These are phyloP conservation scores for Mallotus japonicus DNA, from an alignment of 441 rosid genomes.

Conservation along the genomic window DNA sequence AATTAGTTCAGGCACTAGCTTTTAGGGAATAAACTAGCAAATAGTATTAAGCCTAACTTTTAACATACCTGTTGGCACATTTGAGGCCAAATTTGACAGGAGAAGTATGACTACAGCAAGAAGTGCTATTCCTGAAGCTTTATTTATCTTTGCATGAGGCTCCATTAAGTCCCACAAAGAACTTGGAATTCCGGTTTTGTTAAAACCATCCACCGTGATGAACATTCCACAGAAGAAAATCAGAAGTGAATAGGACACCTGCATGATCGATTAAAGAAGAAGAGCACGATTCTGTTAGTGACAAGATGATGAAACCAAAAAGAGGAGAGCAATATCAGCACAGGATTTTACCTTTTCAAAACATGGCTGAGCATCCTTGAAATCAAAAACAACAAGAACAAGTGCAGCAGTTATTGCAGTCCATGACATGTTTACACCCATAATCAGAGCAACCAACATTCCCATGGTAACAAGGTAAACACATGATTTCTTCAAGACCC, in stretches of 20 bases:
- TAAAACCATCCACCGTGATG: conserved; percentile 39
- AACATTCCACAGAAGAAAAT: conserved; percentile 48
- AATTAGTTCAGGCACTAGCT: no score
- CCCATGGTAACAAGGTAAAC: conserved; percentile 34
- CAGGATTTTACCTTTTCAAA: conserved; percentile 35
- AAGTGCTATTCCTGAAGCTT: conserved; percentile 29
- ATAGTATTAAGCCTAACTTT: no score
- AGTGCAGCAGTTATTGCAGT: conserved; percentile 41
- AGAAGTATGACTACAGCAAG: conserved; percentile 36
- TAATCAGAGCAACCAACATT: conserved; percentile 36
- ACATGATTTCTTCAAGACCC: conserved; percentile 26
- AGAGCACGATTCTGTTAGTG: background rate
- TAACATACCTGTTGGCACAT: conserved; percentile 38
- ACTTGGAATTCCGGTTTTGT: conserved; percentile 38
- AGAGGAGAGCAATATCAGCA: no score
- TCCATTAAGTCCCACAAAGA: conserved; percentile 36
- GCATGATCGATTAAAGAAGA: conserved; percentile 1
- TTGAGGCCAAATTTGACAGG: conserved; percentile 40
- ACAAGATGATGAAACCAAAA: background rate
- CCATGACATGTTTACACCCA: conserved; percentile 45
- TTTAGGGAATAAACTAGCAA: no score
- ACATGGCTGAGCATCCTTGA: conserved; percentile 38
- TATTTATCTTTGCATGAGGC: conserved; percentile 30
- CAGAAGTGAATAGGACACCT: conserved; percentile 41
- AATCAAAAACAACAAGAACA: conserved; percentile 40